Percentiles rank a stretch among this genome's conserved stretches.
These are phyloP conservation scores for Anisogramma anomala DNA, from an alignment of 2,329 filamentous ascomycete genomes.

Conservation along the genomic window DNA sequence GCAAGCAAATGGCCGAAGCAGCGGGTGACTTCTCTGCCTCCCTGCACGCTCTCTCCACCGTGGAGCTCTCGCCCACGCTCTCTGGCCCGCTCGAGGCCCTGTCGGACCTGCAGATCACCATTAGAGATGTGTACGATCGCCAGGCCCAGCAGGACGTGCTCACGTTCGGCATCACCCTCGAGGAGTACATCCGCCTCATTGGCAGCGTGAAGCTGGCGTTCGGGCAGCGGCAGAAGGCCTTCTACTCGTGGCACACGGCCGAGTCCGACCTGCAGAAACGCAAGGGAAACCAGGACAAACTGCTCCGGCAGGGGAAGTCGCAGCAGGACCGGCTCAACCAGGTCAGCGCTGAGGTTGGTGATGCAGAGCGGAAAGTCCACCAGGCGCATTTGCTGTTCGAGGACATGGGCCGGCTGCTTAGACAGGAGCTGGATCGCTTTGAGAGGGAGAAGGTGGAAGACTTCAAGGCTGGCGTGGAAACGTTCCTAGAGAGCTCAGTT, in stretches of 20 bases:
- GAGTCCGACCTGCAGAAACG: slow-evolving; percentile 87
- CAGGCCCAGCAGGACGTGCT: slow-evolving; percentile 95
- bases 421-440: slow-evolving; percentile 81
- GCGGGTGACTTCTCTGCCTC: slow-evolving; percentile 89
- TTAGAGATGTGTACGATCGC: slow-evolving; percentile 88
- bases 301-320: slow-evolving; percentile 86
- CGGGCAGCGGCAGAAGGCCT: slow-evolving; percentile 83
- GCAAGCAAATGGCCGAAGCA: slow-evolving; percentile 86
- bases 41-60: slow-evolving; percentile 80
- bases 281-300: slow-evolving; percentile 79
- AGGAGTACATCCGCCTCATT: slow-evolving; percentile 95
- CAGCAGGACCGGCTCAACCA: slow-evolving; percentile 94
- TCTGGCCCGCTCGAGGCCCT: slow-evolving; percentile 83
- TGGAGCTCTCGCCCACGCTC: slow-evolving; percentile 80
- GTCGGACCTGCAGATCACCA: slow-evolving; percentile 86
- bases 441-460: slow-evolving; percentile 97
- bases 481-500: slow-evolving; percentile 90
- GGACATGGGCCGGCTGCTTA: slow-evolving; percentile 93
- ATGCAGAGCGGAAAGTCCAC: slow-evolving; percentile 86
- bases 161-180: slow-evolving; percentile 92
- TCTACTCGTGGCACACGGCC: slow-evolving; percentile 84
- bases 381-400: slow-evolving; percentile 85
- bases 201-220: slow-evolving; percentile 93
- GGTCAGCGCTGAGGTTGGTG: slow-evolving; percentile 83
- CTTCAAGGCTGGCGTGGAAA: slow-evolving; percentile 96